Evolutionary conservation across 2,329 filamentous ascomycete genomes (phyloP).

Genomic region (Clonostachys chloroleuca): DNA sequence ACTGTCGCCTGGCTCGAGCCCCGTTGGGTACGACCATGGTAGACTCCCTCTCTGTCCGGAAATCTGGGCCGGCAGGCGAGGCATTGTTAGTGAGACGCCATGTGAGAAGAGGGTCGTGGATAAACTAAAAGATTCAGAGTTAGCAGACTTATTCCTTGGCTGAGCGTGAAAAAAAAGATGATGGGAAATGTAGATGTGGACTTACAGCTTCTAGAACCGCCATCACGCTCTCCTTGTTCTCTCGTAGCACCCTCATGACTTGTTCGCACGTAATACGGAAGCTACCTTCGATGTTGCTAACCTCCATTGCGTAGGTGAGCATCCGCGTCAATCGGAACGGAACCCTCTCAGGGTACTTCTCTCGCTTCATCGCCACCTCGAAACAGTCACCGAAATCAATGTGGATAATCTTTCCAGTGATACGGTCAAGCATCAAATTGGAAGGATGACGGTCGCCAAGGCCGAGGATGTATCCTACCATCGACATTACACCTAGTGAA

Average conservation of each 20-base stretch:
- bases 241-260: slow-evolving; percentile 92
- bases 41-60: slow-evolving; percentile 55
- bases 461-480: slow-evolving; percentile 99
- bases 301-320: slow-evolving; percentile 99
- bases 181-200: slow-evolving; percentile 14
- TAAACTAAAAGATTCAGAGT: slow-evolving; percentile 61
- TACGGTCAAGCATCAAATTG: slow-evolving; percentile 93
- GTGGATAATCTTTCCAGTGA: slow-evolving; percentile 95
- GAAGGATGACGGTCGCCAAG: slow-evolving; percentile 95
- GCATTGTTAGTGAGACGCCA: slow-evolving; percentile 77
- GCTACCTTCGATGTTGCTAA: slow-evolving; percentile 98
- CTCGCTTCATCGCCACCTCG: slow-evolving; percentile 98
- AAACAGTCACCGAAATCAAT: slow-evolving; percentile 99
- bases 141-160: not conserved
- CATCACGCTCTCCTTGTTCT: slow-evolving; percentile 98
- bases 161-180: not conserved
- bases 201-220: slow-evolving; percentile 94
- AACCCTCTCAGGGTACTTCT: slow-evolving; percentile 96
- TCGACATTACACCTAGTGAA: slow-evolving; percentile 98
- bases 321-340: slow-evolving; percentile 97
- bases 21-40: slow-evolving; percentile 42
- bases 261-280: slow-evolving; percentile 98
- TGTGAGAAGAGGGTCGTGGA: slow-evolving; percentile 97
- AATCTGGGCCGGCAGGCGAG: slow-evolving; percentile 63
- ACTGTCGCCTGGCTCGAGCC: slow-evolving; percentile 58